phyloP scores from a whole-genome alignment of 768 basidiomycete species.

The Suillus subalutaceus region DNA sequence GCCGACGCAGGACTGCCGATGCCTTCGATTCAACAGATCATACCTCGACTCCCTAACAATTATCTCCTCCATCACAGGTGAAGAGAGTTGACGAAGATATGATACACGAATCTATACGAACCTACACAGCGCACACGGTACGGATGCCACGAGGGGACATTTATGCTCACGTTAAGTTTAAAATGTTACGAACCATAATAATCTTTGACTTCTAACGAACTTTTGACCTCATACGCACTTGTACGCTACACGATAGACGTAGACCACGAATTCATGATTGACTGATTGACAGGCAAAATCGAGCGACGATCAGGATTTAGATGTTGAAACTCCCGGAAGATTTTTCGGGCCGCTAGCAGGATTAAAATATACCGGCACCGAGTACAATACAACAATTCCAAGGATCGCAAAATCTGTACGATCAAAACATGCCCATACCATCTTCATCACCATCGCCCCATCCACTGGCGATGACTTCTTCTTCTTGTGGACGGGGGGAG shows the following conservation, averaged over 20 bases:
- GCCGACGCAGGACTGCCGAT: slow-evolving; percentile 1
- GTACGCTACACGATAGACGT: neutral
- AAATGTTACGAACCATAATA: neutral
- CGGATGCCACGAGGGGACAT: neutral
- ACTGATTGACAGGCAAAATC: neutral
- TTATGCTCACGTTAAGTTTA: neutral
- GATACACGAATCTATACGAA: neutral
- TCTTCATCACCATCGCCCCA: slow-evolving; percentile 74
- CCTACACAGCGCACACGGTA: neutral
- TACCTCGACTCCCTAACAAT: neutral
- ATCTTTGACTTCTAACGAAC: neutral
- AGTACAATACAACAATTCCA: slow-evolving; percentile 7
- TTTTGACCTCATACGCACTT: neutral
- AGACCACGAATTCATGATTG: neutral
- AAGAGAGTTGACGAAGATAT: neutral
- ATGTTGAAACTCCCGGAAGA: neutral
- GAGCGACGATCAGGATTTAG: neutral
- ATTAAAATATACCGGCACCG: slow-evolving; percentile 8
- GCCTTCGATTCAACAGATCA: neutral
- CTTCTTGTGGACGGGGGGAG: slow-evolving; percentile 49
- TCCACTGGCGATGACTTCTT: slow-evolving; percentile 65
- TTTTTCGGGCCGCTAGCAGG: neutral
- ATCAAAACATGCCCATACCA: slow-evolving; percentile 55
- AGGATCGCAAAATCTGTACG: slow-evolving; percentile 4
- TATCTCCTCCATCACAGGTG: neutral